phyloP scores from a whole-genome alignment of 345 rosid genomes.

The Anacardium occidentale region DNA sequence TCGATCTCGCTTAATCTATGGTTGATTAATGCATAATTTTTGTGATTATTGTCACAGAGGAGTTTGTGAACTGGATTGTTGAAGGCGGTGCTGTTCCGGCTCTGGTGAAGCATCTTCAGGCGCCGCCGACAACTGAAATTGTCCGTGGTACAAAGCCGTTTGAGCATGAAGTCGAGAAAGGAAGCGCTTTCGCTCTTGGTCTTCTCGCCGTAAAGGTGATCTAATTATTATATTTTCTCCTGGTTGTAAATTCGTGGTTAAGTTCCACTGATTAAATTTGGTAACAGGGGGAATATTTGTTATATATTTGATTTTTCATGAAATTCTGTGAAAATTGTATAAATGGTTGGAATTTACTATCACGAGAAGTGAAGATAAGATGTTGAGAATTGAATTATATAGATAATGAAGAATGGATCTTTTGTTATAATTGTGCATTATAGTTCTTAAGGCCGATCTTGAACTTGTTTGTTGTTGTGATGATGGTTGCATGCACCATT shows the following conservation, averaged over 20 bases:
- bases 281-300: background rate
- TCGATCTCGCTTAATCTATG: conserved; percentile 33
- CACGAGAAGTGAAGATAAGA: background rate
- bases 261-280: background rate
- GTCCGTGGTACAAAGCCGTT: conserved; percentile 57
- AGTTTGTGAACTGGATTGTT: conserved; percentile 88
- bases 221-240: conserved; percentile 5
- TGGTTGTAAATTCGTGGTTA: conserved; percentile 4
- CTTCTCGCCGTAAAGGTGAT: conserved; percentile 92
- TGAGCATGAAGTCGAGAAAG: conserved; percentile 98
- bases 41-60: conserved; percentile 54
- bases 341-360: background rate
- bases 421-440: background rate
- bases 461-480: background rate
- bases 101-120: conserved; percentile 84
- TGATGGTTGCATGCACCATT: background rate
- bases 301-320: background rate
- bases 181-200: conserved; percentile 94
- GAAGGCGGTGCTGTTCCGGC: conserved; percentile 97
- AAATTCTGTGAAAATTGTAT: background rate
- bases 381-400: background rate
- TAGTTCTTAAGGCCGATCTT: background rate
- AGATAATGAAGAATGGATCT: background rate
- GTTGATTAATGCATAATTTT: background rate
- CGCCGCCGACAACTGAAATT: conserved; percentile 61